These are phyloP conservation scores for Hsuehochloa calcarea DNA, from an alignment of 176 grass and related monocot genomes.

Conservation along the genomic window DNA sequence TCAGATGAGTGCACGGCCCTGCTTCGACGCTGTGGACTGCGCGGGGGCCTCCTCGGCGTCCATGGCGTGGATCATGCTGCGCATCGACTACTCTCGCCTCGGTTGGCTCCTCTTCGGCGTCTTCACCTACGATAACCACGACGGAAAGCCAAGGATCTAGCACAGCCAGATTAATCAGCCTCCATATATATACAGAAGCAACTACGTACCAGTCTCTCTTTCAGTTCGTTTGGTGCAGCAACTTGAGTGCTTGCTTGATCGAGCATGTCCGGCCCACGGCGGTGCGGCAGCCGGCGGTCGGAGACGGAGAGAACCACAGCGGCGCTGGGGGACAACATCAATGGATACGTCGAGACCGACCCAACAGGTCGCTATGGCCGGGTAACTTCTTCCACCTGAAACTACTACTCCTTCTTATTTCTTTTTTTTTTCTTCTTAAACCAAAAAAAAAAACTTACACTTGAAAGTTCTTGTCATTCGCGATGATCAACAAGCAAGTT, in stretches of 20 bases:
- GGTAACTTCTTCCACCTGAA: conserved; percentile 36
- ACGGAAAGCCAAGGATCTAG: conserved; percentile 43
- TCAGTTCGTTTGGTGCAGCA: neutral
- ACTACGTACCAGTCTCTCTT: conserved; percentile 11
- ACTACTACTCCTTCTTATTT: neutral
- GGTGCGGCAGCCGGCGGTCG: conserved; percentile 17
- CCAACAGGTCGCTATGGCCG: conserved; percentile 82
- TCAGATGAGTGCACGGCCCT: conserved; percentile 48
- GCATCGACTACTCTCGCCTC: conserved; percentile 43
- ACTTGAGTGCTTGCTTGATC: neutral
- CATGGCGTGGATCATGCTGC: conserved; percentile 54
- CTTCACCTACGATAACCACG: conserved; percentile 27
- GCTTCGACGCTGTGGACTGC: conserved; percentile 6
- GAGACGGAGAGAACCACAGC: neutral
- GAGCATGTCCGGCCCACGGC: conserved; percentile 31
- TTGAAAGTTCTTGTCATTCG: neutral
- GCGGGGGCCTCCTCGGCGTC: conserved; percentile 19
- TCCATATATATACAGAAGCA: neutral
- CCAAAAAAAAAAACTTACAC: neutral
- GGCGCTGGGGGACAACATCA: conserved; percentile 19
- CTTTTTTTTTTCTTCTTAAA: no score
- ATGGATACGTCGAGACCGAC: conserved; percentile 90
- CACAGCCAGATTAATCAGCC: neutral
- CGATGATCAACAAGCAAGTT: neutral
- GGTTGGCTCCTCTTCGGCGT: conserved; percentile 60